Base-by-base conservation (phyloP, 352 stramenopile species). In the Ochromonadaceae sp. region DNA sequence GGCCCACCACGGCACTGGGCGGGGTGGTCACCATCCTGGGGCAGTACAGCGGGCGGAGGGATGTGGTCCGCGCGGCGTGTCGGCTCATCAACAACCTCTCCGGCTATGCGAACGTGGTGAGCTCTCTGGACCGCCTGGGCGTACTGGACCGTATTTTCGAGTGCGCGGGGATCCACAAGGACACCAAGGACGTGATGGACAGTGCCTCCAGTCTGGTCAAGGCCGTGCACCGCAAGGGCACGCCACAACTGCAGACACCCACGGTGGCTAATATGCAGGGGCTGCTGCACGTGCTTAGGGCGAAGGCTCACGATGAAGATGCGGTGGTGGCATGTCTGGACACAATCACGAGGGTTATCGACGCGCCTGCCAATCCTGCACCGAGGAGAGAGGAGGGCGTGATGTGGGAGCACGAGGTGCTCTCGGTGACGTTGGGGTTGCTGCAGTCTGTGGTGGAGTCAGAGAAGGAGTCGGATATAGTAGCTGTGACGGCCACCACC, bases 11-110 rank as follows among this genome's bases (percentile, higher is more conserved):
- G 20, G 59, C 59, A 2, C 22, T 69, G 41, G 52, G 31, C 12
- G 72, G 68, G 25, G 41, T 78, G 22, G 65, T 78, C 31, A 36
- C 57, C 26, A 67, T 77, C 28, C 38, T 78, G 35, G 65, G 70
- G 35, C 57, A 69, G 10, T 70, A 78, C 55, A 56, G 53, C 32
- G 36, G 44, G 3, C 49, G 72, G 34, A 74, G 72, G 22, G 72
- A 78, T 55, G 69, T 78, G 17, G 67, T 70, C 2, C 67, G 72
- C 4, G 71, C 72, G 10, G 67, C 68, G 12, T 71, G 76, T 65
- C 60, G 72, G 25, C 67, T 60, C 31, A 26, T 74, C 31, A 71
- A 53, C 14, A 78, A 77, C 32, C 50, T 78, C 15, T 69, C 59
- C 10, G 22, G 25, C 1, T 63, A 31, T 49, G 7, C 32, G 12